Percentiles rank a stretch among this genome's conserved stretches.
Conservation (phyloP, 2,329 filamentous ascomycete genomes). For the Colletotrichum sidae region DNA sequence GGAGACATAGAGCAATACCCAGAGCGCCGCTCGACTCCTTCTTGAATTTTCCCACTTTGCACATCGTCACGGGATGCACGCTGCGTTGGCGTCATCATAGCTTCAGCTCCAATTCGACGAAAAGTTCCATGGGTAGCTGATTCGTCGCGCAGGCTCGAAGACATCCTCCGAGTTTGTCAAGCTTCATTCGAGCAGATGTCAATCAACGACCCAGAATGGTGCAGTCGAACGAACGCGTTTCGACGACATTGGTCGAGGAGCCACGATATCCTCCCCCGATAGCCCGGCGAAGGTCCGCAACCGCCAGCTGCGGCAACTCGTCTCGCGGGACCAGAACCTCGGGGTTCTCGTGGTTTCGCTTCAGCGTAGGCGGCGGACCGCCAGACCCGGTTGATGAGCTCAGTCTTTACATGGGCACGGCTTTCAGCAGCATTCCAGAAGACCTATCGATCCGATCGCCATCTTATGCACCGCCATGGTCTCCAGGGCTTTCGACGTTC, state of each 20-base stretch:
- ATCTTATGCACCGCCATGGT: not conserved
- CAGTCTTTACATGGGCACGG: slow-evolving; percentile 29
- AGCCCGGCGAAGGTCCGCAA: not conserved
- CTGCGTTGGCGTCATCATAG: too few species aligned
- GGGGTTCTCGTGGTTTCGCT: slow-evolving; percentile 26
- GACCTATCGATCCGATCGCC: slow-evolving; percentile 17
- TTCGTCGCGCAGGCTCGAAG: too few species aligned
- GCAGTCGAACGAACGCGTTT: not conserved
- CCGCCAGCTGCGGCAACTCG: not conserved
- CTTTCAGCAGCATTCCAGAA: slow-evolving; percentile 31
- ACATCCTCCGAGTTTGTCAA: too few species aligned
- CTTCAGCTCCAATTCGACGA: too few species aligned
- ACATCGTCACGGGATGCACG: too few species aligned
- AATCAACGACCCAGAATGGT: not conserved
- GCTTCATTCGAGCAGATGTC: not conserved
- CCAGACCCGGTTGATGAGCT: slow-evolving; percentile 32
- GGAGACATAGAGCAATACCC: too few species aligned
- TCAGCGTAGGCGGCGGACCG: slow-evolving; percentile 16
- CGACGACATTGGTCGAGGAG: slow-evolving; percentile 3
- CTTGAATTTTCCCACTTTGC: too few species aligned
- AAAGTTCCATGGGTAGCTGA: too few species aligned
- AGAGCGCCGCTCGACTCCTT: too few species aligned
- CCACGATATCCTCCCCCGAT: slow-evolving; percentile 15
- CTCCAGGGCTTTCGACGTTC: not conserved
- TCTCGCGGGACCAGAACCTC: slow-evolving; percentile 15